phyloP scores from a whole-genome alignment of 2,329 filamentous ascomycete genomes.

The Rhexocercosporidium sp. region DNA sequence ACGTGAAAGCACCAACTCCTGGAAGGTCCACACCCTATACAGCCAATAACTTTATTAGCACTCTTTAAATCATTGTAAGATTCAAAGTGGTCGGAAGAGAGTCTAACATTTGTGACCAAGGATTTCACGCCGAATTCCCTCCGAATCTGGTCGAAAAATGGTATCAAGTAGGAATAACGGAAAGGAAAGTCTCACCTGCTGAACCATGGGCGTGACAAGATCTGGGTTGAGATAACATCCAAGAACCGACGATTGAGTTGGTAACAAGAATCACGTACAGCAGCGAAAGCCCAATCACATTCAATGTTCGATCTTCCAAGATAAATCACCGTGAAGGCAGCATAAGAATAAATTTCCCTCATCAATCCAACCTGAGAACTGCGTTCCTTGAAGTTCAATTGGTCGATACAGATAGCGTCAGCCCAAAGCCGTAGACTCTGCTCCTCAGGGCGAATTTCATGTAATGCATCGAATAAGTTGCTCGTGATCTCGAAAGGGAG shows the following conservation, averaged over 20 bases:
- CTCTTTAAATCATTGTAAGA: too few relatives aligned
- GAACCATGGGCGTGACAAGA: background rate
- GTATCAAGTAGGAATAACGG: too few relatives aligned
- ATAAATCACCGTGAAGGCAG: background rate
- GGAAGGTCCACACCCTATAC: background rate
- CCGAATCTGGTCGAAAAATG: too few relatives aligned
- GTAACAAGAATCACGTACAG: background rate
- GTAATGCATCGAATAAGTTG: background rate
- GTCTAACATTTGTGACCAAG: too few relatives aligned
- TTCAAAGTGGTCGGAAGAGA: too few relatives aligned
- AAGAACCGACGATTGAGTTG: background rate
- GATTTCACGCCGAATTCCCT: too few relatives aligned
- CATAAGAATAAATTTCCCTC: background rate
- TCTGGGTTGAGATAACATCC: background rate
- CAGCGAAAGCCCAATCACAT: background rate
- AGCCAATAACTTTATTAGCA: too few relatives aligned
- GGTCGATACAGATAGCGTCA: slow-evolving; percentile 5
- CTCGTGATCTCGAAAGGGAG: background rate
- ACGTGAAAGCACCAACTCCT: background rate
- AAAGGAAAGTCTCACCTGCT: too few relatives aligned
- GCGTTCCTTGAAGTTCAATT: background rate
- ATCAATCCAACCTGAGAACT: slow-evolving; percentile 7
- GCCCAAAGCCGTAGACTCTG: background rate
- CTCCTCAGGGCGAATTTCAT: background rate
- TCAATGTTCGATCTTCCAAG: background rate